Base-by-base conservation (phyloP, 2,329 filamentous ascomycete genomes). In the Claviceps sp. region DNA sequence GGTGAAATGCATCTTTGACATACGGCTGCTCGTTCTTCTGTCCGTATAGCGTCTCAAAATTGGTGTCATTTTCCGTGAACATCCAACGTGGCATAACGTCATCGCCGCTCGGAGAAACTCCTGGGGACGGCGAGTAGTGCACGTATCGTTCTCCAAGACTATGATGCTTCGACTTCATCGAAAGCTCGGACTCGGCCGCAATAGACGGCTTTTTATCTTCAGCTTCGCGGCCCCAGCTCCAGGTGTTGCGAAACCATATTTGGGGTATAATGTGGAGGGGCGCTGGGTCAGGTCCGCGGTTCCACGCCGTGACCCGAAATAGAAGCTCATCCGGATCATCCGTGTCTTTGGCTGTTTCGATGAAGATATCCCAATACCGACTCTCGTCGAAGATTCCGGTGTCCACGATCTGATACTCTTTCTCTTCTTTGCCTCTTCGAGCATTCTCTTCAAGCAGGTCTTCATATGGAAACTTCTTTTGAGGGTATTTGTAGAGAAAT, bases 11-110 rank as follows among this genome's bases (percentile, higher is more conserved):
- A 67, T 97, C 91, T 70, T 97, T 97, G 65, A 96, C 89, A 61
- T 89, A 95, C 0, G 83, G 80, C 38, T 85, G 80, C 59, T 82
- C 78, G 66, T 97, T 97, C 66, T 87, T 72, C 47, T 83, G 83
- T 3, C 76, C 77, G 68, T 93, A 96, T 1, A 97, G 75, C 13
- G 73, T 68, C 56, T 89, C 75, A 65, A 82, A 85, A 64, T 97
- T 97, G 60, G 87, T 95, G 62, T 97, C 90, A 62, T 97, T 97
- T 60, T 96, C 91, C 1, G 91, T 97, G 69, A 95, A 97, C 53
- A 97, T 74, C 60, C 95, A 72, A 61, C 88, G 73, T 2, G 93
- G 93, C 62, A 89, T 75, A 42, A 97, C 82, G 67, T 97, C 91
- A 37, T 90, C 78, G 37, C 87, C 84, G 56, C 82, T 85, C 11